Evolutionary conservation across 1,284 basidiomycete genomes (phyloP).

Genomic region (Sutorius eximius): DNA sequence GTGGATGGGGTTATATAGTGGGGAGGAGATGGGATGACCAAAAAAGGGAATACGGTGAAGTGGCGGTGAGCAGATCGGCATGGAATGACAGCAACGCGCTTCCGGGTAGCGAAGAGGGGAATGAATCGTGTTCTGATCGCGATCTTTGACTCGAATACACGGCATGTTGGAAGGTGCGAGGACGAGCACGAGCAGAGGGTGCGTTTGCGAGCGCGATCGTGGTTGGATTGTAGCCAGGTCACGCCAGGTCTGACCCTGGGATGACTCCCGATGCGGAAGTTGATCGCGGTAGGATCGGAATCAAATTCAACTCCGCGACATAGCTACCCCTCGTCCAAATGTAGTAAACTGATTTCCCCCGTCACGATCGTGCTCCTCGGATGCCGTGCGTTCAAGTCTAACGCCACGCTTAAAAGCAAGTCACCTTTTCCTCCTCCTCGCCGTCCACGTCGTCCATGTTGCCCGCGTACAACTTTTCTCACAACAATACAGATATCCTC

Average conservation of each 20-base stretch:
- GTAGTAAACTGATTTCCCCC: not conserved
- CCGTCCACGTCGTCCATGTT: slow-evolving; percentile 4
- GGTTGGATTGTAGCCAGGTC: not conserved
- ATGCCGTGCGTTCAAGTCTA: slow-evolving; percentile 13
- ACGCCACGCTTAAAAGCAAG: slow-evolving; percentile 7
- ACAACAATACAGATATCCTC: slow-evolving; percentile 7
- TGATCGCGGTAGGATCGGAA: slow-evolving; percentile 31
- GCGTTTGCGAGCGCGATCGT: not conserved
- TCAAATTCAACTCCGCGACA: slow-evolving; percentile 22
- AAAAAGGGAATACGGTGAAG: slow-evolving; percentile 14
- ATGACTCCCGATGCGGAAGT: slow-evolving; percentile 16
- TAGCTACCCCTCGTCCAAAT: not conserved
- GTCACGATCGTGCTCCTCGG: slow-evolving; percentile 22
- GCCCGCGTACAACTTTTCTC: slow-evolving; percentile 12
- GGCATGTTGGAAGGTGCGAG: not conserved
- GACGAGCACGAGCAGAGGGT: not conserved
- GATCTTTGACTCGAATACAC: not conserved
- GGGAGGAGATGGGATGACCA: not conserved
- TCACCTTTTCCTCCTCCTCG: not conserved
- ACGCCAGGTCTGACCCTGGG: too few species aligned
- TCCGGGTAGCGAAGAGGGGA: slow-evolving; percentile 2
- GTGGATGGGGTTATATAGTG: slow-evolving; percentile 19
- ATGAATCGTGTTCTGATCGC: not conserved
- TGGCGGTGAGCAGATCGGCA: slow-evolving; percentile 17
- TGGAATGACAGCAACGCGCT: slow-evolving; percentile 1